A percentile compares a stretch with the other conserved stretches of the same genome.
These are phyloP conservation scores for Hypomyces rosellus DNA, from an alignment of 2,329 filamentous ascomycete genomes.

Conservation along the genomic window DNA sequence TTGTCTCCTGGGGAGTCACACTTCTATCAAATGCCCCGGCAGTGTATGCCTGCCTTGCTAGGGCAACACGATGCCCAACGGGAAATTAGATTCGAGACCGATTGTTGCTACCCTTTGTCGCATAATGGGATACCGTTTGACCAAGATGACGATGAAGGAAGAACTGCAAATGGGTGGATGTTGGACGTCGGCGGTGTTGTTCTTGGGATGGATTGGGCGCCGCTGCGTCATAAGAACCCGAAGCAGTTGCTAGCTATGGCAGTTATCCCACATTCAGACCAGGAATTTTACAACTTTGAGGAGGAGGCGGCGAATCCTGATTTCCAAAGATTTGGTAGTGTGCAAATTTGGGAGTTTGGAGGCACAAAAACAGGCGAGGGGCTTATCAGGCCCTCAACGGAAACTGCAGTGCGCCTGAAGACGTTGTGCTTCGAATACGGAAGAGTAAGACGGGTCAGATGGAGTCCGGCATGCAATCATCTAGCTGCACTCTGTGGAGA, in stretches of 20 bases:
- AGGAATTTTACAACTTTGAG: slow-evolving; percentile 36
- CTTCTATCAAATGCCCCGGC: slow-evolving; percentile 22
- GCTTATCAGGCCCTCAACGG: slow-evolving; percentile 27
- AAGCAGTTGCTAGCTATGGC: slow-evolving; percentile 47
- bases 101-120: slow-evolving; percentile 20
- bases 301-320: slow-evolving; percentile 30
- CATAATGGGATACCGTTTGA: slow-evolving; percentile 25
- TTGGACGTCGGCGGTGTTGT: slow-evolving; percentile 50
- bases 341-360: slow-evolving; percentile 48
- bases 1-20: slow-evolving; percentile 22
- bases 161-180: slow-evolving; percentile 42
- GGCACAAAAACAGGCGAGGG: slow-evolving; percentile 24
- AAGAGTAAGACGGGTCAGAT: slow-evolving; percentile 43
- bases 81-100: slow-evolving; percentile 24
- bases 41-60: slow-evolving; percentile 27
- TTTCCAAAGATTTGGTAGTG: slow-evolving; percentile 37
- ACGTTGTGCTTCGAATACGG: slow-evolving; percentile 47
- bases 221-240: slow-evolving; percentile 25
- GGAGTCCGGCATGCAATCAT: slow-evolving; percentile 45
- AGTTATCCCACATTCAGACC: slow-evolving; percentile 44
- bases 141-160: slow-evolving; percentile 17
- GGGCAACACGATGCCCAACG: slow-evolving; percentile 25
- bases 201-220: slow-evolving; percentile 48
- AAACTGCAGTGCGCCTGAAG: slow-evolving; percentile 33
- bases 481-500: slow-evolving; percentile 46